A percentile compares a stretch with the other conserved stretches of the same genome.
Conservation (phyloP, 768 basidiomycete genomes). For the Obba rivulosa region DNA sequence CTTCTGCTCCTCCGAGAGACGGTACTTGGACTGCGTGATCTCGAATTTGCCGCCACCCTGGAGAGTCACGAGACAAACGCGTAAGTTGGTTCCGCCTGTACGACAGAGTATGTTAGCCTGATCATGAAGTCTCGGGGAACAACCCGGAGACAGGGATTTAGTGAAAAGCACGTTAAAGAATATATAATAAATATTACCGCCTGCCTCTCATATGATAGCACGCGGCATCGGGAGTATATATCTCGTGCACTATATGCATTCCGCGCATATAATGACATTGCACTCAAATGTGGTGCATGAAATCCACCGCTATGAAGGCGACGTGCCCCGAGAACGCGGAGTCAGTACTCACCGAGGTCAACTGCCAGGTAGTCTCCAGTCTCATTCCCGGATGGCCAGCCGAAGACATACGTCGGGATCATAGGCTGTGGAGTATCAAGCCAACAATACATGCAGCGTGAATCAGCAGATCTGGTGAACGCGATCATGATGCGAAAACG, state of each 20-base stretch:
- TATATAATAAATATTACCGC: no score
- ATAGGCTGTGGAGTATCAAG: slow-evolving; percentile 53
- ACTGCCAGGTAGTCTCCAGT: slow-evolving; percentile 86
- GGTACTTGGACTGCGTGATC: slow-evolving; percentile 96
- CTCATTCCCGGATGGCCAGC: slow-evolving; percentile 90
- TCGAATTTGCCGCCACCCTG: slow-evolving; percentile 95
- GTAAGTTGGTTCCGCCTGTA: slow-evolving; percentile 91
- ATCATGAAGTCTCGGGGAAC: no score
- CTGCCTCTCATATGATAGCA: no score
- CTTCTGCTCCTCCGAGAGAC: slow-evolving; percentile 96
- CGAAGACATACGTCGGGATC: slow-evolving; percentile 97
- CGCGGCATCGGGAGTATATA: no score
- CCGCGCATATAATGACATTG: background rate
- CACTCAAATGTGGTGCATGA: background rate
- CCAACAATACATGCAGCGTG: background rate
- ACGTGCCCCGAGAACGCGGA: background rate
- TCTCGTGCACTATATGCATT: no score
- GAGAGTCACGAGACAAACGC: slow-evolving; percentile 92
- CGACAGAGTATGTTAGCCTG: background rate
- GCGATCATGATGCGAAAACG: slow-evolving; percentile 30
- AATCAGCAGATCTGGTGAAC: background rate
- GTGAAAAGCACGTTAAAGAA: no score
- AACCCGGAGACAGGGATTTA: no score
- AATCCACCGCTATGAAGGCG: background rate
- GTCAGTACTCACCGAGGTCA: slow-evolving; percentile 64